Base-by-base conservation (phyloP, 805 yeast genomes). In the Scheffersomyces amazonensis region DNA sequence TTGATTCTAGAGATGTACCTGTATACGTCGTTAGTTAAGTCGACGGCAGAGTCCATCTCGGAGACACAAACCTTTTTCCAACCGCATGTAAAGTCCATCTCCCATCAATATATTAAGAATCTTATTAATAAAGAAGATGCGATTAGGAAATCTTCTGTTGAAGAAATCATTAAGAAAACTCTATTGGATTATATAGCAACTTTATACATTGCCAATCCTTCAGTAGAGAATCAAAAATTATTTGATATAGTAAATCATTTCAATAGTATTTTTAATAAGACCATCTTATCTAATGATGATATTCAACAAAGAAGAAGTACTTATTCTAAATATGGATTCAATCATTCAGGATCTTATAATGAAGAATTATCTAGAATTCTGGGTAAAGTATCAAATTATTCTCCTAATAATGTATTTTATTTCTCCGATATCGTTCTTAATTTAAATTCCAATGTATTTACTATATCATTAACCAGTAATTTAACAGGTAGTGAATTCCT, bases 381-480 rank as follows among this genome's bases (percentile, higher is more conserved):
- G 16, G 15, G 9, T 10, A 7, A 11, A 16, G 8, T 13, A 20
- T 18, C 15, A n/a, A 32, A 18, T 6, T 43, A 37, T 33, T 22
- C 39, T 13, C 30, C 32, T 9, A 32, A 25, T 22, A 40, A 44
- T 37, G 17, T 34, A 3, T 44, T 22, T 21, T 44, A 39, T 31
- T 23, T 44, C 2, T 21, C 35, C 23, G 48, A 44, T 29, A 33
- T 44, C n/a, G 32, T 30, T 17, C n/a, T 42, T n/a, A 21, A 36
- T 2, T 28, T 39, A 5, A 17, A 31, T 12, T 19, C 18, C 10
- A 31, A 39, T 3, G 38, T 25, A 10, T 22, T 32, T 9, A 34
- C 46, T 7, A 21, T 44, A 4, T n/a, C 46, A n/a, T 3, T 44
- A n/a, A 3, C 36, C 13, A 35, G 30, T 3, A 44, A 42, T 25